Percentiles rank a stretch among this genome's conserved stretches.
Conservation (phyloP, 2,329 filamentous ascomycete genomes). For the Calonectria pseudoreteaudii region DNA sequence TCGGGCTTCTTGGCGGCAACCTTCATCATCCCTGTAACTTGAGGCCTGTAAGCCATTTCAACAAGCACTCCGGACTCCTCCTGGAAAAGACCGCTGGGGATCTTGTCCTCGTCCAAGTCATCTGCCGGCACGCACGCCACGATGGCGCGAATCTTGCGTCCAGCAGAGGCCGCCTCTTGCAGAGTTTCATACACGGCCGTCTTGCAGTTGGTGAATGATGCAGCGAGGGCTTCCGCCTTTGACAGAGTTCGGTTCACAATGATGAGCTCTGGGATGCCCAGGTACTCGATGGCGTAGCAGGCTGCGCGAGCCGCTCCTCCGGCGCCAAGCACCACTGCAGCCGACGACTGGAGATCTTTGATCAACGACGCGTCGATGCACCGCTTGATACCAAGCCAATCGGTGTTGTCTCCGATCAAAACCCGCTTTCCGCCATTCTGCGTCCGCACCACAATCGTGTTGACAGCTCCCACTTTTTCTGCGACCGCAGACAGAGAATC, state of each 20-base stretch:
- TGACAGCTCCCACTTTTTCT: conserved; percentile 19
- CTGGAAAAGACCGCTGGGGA: neutral
- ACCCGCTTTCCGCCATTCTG: neutral
- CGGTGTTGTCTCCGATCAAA: conserved; percentile 23
- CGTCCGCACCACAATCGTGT: conserved; percentile 15
- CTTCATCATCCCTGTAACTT: conserved; percentile 25
- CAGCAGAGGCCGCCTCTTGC: neutral
- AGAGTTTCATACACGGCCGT: neutral
- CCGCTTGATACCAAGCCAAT: conserved; percentile 25
- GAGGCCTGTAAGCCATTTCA: conserved; percentile 27
- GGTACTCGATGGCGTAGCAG: conserved; percentile 17
- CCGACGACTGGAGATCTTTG: neutral
- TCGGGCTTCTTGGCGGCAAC: neutral
- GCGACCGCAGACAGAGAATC: conserved; percentile 8
- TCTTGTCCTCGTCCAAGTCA: conserved; percentile 17
- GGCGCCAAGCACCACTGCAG: conserved; percentile 21
- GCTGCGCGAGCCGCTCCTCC: conserved; percentile 26
- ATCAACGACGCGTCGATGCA: conserved; percentile 11
- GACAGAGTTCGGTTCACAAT: conserved; percentile 23
- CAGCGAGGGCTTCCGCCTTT: conserved; percentile 10
- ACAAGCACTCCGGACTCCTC: conserved; percentile 15
- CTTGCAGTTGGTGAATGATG: neutral
- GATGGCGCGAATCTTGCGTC: conserved; percentile 1
- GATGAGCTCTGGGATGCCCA: conserved; percentile 17
- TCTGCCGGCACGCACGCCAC: conserved; percentile 23